Evolutionary conservation across 345 rosid genomes (phyloP), one percentile per base, ranked within the genome.

Genomic region (Salix dunnii): DNA sequence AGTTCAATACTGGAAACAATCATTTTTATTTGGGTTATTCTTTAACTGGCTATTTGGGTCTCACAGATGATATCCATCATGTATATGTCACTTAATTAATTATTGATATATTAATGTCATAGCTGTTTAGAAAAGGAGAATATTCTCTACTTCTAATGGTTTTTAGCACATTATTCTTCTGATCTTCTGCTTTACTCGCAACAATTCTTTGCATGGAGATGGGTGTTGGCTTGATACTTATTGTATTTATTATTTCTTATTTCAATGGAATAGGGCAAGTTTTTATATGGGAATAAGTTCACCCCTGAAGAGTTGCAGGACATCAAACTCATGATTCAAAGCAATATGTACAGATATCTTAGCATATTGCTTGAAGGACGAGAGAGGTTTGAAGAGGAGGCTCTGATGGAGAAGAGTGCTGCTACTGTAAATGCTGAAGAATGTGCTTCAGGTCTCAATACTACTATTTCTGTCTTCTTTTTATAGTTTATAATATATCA

Each of bases 351-450:
- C 80, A 85, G 79, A 72, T 90, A 89, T 80, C 94, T 90, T 78
- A 89, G 94, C 75, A 75, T 85, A 65, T 85, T 90, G 74, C 89
- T 89, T 75, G 94, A 90, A 70, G 92, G 92, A 36, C 79, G 94
- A 27, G 92, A 90, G 70, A 80, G 82, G 60, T 90, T 90, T 75
- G 94, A 90, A 78, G 94, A 90, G 83, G 83, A 76, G 38, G 70
- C 74, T 53, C 60, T 85, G 74, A 60, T 62, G 74, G 87, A 73
- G 81, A 76, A 61, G 23, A 42, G 48, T 64, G 76, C 70, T 60
- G 36, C 68, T 78, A 38, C 74, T 14, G 21, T 33, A 5, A 74
- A 78, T 79, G 43, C 65, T 58, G 83, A 72, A 76, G 84, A 74
- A 69, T 78, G 84, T 36, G 67, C 60, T 31, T 68, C 89, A 85